phyloP scores from a whole-genome alignment of 208 protist genomes.

The Entamoeba nuttalli region DNA sequence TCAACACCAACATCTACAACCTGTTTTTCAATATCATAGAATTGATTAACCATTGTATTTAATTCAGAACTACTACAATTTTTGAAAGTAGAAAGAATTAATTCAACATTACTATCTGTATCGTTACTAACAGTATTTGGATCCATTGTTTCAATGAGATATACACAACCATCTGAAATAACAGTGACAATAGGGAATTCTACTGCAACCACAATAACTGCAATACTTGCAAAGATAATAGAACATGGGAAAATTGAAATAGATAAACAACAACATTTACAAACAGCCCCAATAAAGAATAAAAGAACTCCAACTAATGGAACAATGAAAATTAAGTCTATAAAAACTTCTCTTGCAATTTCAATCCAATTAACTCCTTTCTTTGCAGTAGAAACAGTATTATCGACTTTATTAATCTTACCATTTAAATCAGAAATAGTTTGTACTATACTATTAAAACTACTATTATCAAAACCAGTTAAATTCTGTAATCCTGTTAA shows the following conservation, averaged over 20 bases:
- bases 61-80: background rate
- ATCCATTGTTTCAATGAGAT: background rate
- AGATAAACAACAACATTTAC: background rate
- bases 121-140: background rate
- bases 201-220: background rate
- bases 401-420: background rate
- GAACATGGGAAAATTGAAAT: background rate
- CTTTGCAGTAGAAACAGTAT: background rate
- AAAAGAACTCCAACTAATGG: background rate
- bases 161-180: background rate
- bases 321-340: background rate
- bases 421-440: background rate
- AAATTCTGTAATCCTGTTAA: background rate
- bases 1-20: background rate
- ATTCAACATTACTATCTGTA: background rate
- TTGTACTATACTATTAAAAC: background rate
- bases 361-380: background rate
- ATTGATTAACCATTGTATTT: background rate
- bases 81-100: background rate
- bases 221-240: background rate
- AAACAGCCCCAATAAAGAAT: background rate
- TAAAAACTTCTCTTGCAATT: background rate
- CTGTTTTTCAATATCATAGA: background rate
- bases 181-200: background rate
- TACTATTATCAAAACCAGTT: background rate